Evolutionary conservation across 2,329 filamentous ascomycete species (phyloP).

Genomic region (Pezicula radicicola): DNA sequence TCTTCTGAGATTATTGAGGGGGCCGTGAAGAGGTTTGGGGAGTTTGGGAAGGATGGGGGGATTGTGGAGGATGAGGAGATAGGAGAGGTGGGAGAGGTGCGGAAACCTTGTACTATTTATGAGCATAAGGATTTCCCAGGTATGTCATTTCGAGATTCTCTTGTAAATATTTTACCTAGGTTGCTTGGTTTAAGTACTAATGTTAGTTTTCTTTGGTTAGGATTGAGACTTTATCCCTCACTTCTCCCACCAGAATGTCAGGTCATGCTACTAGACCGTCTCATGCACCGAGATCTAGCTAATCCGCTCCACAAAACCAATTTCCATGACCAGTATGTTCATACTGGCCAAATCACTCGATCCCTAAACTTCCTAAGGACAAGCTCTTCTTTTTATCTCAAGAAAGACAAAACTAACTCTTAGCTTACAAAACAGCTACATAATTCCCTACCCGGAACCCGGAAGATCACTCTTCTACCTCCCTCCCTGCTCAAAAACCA

Average conservation of each 20-base stretch:
- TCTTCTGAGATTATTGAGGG: slow-evolving; percentile 17
- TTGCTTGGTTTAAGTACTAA: too few relatives aligned
- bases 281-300: slow-evolving; percentile 76
- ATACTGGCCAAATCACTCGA: too few relatives aligned
- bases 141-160: slow-evolving; percentile 2
- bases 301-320: slow-evolving; percentile 80
- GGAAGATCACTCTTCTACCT: slow-evolving; percentile 53
- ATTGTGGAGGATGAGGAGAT: background rate
- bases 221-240: slow-evolving; percentile 68
- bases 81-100: background rate
- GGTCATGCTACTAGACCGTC: slow-evolving; percentile 62
- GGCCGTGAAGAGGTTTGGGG: background rate
- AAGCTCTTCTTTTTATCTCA: too few relatives aligned
- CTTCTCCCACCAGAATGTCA: slow-evolving; percentile 73
- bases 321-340: slow-evolving; percentile 41
- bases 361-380: too few relatives aligned
- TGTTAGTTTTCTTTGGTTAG: slow-evolving; percentile 6
- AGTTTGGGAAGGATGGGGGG: background rate
- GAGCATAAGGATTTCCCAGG: slow-evolving; percentile 28
- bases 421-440: slow-evolving; percentile 61
- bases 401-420: too few relatives aligned
- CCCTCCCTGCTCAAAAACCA: slow-evolving; percentile 48
- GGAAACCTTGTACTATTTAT: slow-evolving; percentile 23
- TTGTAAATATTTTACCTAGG: too few relatives aligned
- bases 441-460: slow-evolving; percentile 53